Percentiles rank a stretch among this genome's conserved stretches.
Evolutionary conservation across 225 moss, liverwort and hornwort genomes (phyloP).

Genomic region (Rhytidiadelphus loreus): DNA sequence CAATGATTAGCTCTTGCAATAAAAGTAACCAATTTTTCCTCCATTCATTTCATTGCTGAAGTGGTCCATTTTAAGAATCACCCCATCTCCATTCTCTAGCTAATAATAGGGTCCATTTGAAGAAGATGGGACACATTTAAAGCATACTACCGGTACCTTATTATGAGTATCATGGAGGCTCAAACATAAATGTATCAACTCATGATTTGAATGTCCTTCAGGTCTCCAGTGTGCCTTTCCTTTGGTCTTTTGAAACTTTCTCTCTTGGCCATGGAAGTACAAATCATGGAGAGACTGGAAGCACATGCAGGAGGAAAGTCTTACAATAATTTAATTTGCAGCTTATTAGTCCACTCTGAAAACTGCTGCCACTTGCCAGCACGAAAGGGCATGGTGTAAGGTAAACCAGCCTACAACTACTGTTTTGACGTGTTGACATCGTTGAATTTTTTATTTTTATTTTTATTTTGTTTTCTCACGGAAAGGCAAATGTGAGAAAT

Average conservation of each 20-base stretch:
- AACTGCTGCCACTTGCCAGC: background rate
- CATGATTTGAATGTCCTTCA: background rate
- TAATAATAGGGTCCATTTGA: too few relatives aligned
- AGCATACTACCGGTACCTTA: too few relatives aligned
- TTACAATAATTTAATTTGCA: background rate
- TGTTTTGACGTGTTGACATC: background rate
- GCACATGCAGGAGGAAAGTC: background rate
- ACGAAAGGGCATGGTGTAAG: background rate
- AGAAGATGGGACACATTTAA: too few relatives aligned
- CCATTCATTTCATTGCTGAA: too few relatives aligned
- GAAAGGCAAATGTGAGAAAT: background rate
- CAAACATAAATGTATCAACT: background rate
- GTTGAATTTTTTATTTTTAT: too few relatives aligned
- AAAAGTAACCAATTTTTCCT: too few relatives aligned
- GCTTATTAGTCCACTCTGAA: background rate
- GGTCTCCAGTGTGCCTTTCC: background rate
- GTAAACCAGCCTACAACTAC: background rate
- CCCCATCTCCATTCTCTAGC: too few relatives aligned
- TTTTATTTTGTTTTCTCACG: too few relatives aligned
- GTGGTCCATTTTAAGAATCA: too few relatives aligned
- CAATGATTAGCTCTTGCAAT: too few relatives aligned
- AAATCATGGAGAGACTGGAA: background rate
- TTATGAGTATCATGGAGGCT: background rate
- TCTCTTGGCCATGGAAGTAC: background rate
- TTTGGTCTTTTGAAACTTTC: background rate